These are phyloP conservation scores for Talaromyces ruber DNA, from an alignment of 495 filamentous ascomycete genomes.

Conservation along the genomic window DNA sequence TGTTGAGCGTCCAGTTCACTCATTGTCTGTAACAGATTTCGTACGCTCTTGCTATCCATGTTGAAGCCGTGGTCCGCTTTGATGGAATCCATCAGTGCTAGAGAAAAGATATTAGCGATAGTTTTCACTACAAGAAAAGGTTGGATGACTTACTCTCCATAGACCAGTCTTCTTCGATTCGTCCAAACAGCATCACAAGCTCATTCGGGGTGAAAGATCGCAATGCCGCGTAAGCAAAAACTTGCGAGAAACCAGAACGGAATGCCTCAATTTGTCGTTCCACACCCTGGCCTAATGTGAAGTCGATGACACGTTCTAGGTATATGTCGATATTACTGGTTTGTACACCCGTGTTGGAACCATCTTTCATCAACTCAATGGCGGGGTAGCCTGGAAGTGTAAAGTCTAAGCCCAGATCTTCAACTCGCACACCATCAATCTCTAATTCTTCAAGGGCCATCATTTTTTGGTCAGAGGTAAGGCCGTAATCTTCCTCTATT, in stretches of 20 bases:
- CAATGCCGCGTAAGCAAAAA: constrained; percentile 90
- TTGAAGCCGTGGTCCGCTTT: constrained; percentile 99
- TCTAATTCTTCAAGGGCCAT: constrained; percentile 56
- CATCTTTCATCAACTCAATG: constrained; percentile 74
- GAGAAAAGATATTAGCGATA: constrained; percentile 13
- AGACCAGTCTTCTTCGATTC: constrained; percentile 93
- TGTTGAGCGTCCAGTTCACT: constrained; percentile 69
- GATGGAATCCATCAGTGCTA: constrained; percentile 93
- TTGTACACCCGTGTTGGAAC: constrained; percentile 63
- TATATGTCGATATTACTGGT: constrained; percentile 87
- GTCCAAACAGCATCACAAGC: constrained; percentile 92
- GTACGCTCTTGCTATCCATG: constrained; percentile 96
- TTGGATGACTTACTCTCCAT: constrained; percentile 68
- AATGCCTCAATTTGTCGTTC: constrained; percentile 87
- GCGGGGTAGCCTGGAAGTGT: constrained; percentile 87
- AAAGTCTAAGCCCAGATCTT: constrained; percentile 88
- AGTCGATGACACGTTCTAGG: constrained; percentile 81
- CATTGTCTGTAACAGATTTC: constrained; percentile 90
- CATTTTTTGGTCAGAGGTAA: constrained; percentile 61
- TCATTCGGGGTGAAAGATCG: constrained; percentile 94
- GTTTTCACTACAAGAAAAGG: constrained; percentile 4
- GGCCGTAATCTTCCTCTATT: constrained; percentile 58
- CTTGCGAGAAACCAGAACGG: constrained; percentile 83
- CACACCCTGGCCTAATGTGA: constrained; percentile 83
- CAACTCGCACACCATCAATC: constrained; percentile 66